Base-by-base conservation (phyloP, 2,329 filamentous ascomycete species). In the Colletotrichum lupini region DNA sequence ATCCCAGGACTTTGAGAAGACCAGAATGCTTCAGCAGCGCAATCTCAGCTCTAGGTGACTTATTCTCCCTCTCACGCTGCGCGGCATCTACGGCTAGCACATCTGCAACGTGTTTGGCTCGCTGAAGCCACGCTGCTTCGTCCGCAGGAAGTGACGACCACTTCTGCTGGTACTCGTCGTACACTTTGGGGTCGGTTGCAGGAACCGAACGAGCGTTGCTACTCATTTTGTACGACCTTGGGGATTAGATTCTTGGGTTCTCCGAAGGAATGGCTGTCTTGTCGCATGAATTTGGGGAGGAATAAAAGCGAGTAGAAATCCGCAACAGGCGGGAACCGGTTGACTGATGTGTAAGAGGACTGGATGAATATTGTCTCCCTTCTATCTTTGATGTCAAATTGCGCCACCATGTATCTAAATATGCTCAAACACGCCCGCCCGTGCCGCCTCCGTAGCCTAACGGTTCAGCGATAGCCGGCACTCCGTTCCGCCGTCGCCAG, bases 21-120 rank as follows among this genome's bases (percentile, higher is more conserved):
- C 83, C 82, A 0, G 84, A 81, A 65, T 85, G 80, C 67, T 85
- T 86, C 9, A 86, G 78, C 1, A 86, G 79, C 0, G 80, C 76
- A 1, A 85, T 76, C 28, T 85, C 84, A 0, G 84, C 84, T 2
- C 77, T 77, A 2, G 84, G 84, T 0, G 83, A 82, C 46, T 84
- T 84, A 72, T 83, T 84, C 11, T 80, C 82, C 28, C 77, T 79
- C 59, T 85, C 83, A 14, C 83, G 80, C 0, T 67, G 62, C 0
- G 77, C 79, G 16, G 81, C 83, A 58, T 85, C 83, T 2, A 74
- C 71, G 0, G 77, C 77, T 0, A 85, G 78, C 1, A 84, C 79
- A 1, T 78, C 69, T 1, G 83, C 81, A 1, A 85, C 83, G 1
- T 85, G 83, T 19, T 77, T 74, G 5, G 83, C 83, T 24, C 84